A percentile compares a stretch with the other conserved stretches of the same genome.
phyloP scores from a whole-genome alignment of 2,329 filamentous ascomycete genomes.

The Cladosporium sp. region DNA sequence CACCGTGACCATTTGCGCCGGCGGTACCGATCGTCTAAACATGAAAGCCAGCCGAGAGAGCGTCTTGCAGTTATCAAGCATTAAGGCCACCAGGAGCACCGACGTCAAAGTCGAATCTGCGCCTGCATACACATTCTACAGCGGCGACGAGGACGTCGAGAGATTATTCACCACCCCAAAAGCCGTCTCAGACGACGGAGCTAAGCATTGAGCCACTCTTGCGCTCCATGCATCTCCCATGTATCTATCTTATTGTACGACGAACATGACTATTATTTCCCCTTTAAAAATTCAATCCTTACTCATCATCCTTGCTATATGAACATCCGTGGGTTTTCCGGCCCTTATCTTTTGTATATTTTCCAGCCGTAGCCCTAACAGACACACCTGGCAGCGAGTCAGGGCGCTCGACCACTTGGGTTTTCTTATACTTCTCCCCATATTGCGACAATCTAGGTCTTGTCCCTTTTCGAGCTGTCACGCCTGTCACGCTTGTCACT shows the following conservation, averaged over 20 bases:
- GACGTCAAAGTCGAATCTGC: constrained; percentile 4
- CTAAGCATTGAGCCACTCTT: background rate
- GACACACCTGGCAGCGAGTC: background rate
- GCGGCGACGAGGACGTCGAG: constrained; percentile 16
- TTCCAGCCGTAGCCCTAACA: background rate
- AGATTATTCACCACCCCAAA: constrained; percentile 8
- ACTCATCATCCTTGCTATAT: background rate
- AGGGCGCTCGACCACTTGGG: background rate
- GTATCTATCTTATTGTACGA: background rate
- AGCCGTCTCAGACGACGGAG: background rate
- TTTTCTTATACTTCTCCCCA: background rate
- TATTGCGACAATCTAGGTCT: background rate
- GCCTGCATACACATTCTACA: background rate
- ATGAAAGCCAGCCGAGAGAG: constrained; percentile 7
- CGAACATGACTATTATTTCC: background rate
- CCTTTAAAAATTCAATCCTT: background rate
- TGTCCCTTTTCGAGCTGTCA: background rate
- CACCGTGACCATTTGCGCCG: constrained; percentile 13
- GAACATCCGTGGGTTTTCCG: background rate
- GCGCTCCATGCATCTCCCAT: background rate
- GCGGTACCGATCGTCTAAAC: background rate
- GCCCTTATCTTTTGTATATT: background rate
- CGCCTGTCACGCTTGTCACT: background rate
- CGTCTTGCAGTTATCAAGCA: constrained; percentile 5
- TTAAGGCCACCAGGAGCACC: constrained; percentile 4